Conservation (phyloP, 1,284 basidiomycete genomes). For the Puccinia coronata region DNA sequence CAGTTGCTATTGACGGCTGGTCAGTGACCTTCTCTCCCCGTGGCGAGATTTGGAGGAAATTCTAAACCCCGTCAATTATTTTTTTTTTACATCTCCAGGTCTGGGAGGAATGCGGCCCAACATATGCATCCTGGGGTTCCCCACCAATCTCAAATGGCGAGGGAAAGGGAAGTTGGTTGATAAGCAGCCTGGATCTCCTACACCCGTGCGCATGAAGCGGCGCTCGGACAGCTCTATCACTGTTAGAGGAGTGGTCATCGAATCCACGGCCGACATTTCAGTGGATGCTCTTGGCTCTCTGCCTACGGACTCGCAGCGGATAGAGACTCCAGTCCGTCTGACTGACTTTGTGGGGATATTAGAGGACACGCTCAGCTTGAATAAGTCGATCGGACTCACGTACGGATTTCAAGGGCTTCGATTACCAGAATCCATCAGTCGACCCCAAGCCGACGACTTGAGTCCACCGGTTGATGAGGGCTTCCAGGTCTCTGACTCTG, state of each 20-base stretch:
- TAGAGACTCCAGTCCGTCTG: constrained; percentile 30
- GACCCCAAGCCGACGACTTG: constrained; percentile 6
- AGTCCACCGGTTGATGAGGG: background rate
- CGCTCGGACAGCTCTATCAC: constrained; percentile 41
- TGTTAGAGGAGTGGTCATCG: constrained; percentile 29
- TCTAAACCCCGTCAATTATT: background rate
- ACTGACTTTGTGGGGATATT: constrained; percentile 44
- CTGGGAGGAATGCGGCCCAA: constrained; percentile 48
- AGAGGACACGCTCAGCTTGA: constrained; percentile 35
- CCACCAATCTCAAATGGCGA: constrained; percentile 46
- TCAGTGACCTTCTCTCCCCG: constrained; percentile 17
- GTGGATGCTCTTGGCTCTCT: constrained; percentile 33
- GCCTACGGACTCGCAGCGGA: constrained; percentile 41
- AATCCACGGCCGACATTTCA: constrained; percentile 8
- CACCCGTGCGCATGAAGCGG: background rate
- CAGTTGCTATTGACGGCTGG: constrained; percentile 40
- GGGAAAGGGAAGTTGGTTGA: constrained; percentile 30
- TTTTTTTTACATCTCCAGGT: background rate
- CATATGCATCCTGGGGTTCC: constrained; percentile 47
- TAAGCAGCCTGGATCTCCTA: background rate
- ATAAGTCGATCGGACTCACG: constrained; percentile 39
- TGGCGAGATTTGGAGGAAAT: background rate
- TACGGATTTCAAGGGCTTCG: constrained; percentile 25
- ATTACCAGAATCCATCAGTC: constrained; percentile 41
- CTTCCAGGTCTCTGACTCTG: background rate